Base-by-base conservation (phyloP, 345 rosid genomes). In the Corchorus olitorius region DNA sequence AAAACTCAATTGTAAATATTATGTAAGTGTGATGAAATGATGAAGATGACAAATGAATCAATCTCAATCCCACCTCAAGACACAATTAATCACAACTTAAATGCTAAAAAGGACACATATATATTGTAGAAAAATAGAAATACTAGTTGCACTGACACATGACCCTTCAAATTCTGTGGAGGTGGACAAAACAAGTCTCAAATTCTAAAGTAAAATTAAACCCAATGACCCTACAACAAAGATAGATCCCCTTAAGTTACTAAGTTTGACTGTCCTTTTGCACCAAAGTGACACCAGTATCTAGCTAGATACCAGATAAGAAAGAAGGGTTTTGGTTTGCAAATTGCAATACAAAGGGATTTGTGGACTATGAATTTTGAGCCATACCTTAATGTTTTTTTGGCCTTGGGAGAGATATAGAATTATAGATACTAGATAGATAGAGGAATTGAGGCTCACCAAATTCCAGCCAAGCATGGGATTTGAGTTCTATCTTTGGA, bases 101-200 rank as follows among this genome's bases (percentile, higher is more conserved):
- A 12, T 60, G 64, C n/a, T 60, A 33, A 27, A 27, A 27, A 27
- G 27, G 27, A 27, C 27, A 27, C 27, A 27, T n/a, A n/a, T n/a
- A n/a, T n/a, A n/a, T n/a, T n/a, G n/a, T n/a, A n/a, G n/a, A n/a
- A n/a, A n/a, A n/a, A n/a, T 27, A 27, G 27, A 27, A 27, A 27
- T 27, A 41, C 74, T 34, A 59, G 64, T 59, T 37, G 64, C 39
- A 59, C 16, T 59, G 39, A 59, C 64, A 12, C 27, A 34, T 19
- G 48, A n/a, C 48, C 48, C 34, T n/a, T 34, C 74, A 35, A 70
- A 10, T 35, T 70, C 33, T 16, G 48, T 70, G 61, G 39, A 60
- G 48, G 46, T 53, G 33, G 27, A 68, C 58, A 68, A 49, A 68
- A 49, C 72, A 68, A 68, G 58, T 68, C 72, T 68, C 43, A 39